Conservation (phyloP, 495 filamentous ascomycete genomes). For the Penicillium canariense region DNA sequence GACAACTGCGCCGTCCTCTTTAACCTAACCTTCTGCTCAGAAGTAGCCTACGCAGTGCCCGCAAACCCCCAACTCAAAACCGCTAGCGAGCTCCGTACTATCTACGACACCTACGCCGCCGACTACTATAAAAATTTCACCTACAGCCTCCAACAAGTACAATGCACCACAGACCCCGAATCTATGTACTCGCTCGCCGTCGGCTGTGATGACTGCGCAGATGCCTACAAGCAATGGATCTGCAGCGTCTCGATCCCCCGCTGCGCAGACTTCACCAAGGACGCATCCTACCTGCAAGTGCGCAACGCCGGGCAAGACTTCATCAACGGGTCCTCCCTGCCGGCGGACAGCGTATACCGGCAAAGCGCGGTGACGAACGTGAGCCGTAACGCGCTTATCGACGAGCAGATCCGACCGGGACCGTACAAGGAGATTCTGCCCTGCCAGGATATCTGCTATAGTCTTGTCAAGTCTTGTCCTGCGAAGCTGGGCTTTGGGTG, state of each 20-base stretch:
- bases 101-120: slow-evolving; percentile 67
- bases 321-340: slow-evolving; percentile 60
- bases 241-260: slow-evolving; percentile 90
- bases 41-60: slow-evolving; percentile 88
- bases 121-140: slow-evolving; percentile 69
- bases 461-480: slow-evolving; percentile 80
- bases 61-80: slow-evolving; percentile 56
- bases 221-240: slow-evolving; percentile 88
- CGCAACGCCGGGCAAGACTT: slow-evolving; percentile 69
- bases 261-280: slow-evolving; percentile 75
- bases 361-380: slow-evolving; percentile 35
- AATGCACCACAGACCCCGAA: slow-evolving; percentile 71
- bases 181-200: slow-evolving; percentile 77
- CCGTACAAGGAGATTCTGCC: slow-evolving; percentile 94
- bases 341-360: slow-evolving; percentile 33
- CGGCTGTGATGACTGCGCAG: slow-evolving; percentile 70
- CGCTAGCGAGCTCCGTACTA: slow-evolving; percentile 48
- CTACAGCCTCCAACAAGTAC: slow-evolving; percentile 77
- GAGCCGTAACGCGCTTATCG: slow-evolving; percentile 71
- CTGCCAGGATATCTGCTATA: slow-evolving; percentile 79
- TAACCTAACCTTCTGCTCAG: slow-evolving; percentile 78
- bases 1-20: slow-evolving; percentile 81
- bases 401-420: slow-evolving; percentile 68
- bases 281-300: slow-evolving; percentile 53
- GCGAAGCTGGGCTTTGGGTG: slow-evolving; percentile 74